Percentiles rank a stretch among this genome's conserved stretches.
These are phyloP conservation scores for Aspergillus affinis DNA, from an alignment of 495 filamentous ascomycete species.

Conservation along the genomic window DNA sequence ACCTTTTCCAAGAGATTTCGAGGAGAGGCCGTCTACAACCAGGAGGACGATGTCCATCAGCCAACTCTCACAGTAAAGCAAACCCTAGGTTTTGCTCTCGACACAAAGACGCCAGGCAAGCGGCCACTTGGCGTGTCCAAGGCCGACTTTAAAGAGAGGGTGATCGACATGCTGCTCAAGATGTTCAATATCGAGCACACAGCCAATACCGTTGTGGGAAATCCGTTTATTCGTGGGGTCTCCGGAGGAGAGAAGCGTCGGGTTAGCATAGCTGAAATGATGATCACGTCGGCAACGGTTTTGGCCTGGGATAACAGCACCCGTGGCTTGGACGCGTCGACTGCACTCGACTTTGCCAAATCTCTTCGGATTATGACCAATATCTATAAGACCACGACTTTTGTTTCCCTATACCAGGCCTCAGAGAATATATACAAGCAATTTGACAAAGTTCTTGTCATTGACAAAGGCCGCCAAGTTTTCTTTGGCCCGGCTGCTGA, in stretches of 20 bases:
- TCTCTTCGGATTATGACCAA: constrained; percentile 76
- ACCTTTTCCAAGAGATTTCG: constrained; percentile 66
- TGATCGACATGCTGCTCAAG: constrained; percentile 68
- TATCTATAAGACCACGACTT: constrained; percentile 75
- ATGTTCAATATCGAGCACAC: constrained; percentile 92
- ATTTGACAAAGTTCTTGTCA: constrained; percentile 86
- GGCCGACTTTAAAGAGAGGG: constrained; percentile 66
- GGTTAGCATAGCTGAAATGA: constrained; percentile 52
- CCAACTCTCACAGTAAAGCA: constrained; percentile 81
- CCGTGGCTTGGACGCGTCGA: constrained; percentile 79
- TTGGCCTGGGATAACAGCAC: constrained; percentile 84
- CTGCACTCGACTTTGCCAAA: constrained; percentile 71
- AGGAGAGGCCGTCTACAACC: constrained; percentile 84
- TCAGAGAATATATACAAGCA: constrained; percentile 80
- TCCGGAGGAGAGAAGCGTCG: constrained; percentile 82
- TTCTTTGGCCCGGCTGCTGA: constrained; percentile 74
- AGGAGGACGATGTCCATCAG: constrained; percentile 80
- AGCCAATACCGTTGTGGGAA: constrained; percentile 75
- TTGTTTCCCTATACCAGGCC: constrained; percentile 81
- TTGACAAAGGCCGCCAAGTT: constrained; percentile 75
- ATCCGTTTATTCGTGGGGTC: constrained; percentile 78
- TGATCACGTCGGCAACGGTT: constrained; percentile 71
- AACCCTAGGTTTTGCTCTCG: constrained; percentile 79
- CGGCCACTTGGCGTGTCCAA: constrained; percentile 64
- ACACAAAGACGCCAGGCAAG: constrained; percentile 76